Evolutionary conservation across 2,329 filamentous ascomycete species (phyloP).

Genomic region (Blumeria hordei): DNA sequence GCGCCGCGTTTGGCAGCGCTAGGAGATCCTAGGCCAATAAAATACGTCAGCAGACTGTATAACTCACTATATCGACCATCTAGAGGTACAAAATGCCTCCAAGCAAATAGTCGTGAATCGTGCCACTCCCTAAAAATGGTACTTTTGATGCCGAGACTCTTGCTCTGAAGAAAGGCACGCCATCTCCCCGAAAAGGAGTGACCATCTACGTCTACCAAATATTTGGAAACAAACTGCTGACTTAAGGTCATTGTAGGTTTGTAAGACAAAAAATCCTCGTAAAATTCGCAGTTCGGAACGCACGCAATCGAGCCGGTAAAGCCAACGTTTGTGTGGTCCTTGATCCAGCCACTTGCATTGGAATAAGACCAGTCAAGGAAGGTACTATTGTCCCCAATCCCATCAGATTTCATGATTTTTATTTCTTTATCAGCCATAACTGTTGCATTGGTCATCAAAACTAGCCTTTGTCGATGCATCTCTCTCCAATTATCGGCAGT

Average conservation of each 20-base stretch:
- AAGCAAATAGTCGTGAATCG: slow-evolving; percentile 45
- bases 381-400: slow-evolving; percentile 16
- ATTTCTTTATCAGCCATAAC: slow-evolving; percentile 19
- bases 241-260: slow-evolving; percentile 30
- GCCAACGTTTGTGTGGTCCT: slow-evolving; percentile 14
- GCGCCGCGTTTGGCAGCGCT: slow-evolving; percentile 24
- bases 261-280: slow-evolving; percentile 21
- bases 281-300: slow-evolving; percentile 21
- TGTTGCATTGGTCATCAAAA: slow-evolving; percentile 28
- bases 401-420: slow-evolving; percentile 15
- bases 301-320: slow-evolving; percentile 20
- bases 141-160: slow-evolving; percentile 49
- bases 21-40: slow-evolving; percentile 32
- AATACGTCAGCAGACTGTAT: slow-evolving; percentile 52
- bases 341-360: slow-evolving; percentile 17
- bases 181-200: slow-evolving; percentile 47
- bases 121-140: slow-evolving; percentile 67
- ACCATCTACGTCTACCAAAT: slow-evolving; percentile 54
- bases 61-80: slow-evolving; percentile 49
- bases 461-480: slow-evolving; percentile 33
- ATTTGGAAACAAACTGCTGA: slow-evolving; percentile 37
- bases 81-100: slow-evolving; percentile 65
- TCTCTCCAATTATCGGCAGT: slow-evolving; percentile 25
- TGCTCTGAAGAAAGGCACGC: slow-evolving; percentile 43
- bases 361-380: slow-evolving; percentile 19